These are phyloP conservation scores for Abelmoschus esculentus DNA, from an alignment of 345 rosid genomes.

Conservation along the genomic window DNA sequence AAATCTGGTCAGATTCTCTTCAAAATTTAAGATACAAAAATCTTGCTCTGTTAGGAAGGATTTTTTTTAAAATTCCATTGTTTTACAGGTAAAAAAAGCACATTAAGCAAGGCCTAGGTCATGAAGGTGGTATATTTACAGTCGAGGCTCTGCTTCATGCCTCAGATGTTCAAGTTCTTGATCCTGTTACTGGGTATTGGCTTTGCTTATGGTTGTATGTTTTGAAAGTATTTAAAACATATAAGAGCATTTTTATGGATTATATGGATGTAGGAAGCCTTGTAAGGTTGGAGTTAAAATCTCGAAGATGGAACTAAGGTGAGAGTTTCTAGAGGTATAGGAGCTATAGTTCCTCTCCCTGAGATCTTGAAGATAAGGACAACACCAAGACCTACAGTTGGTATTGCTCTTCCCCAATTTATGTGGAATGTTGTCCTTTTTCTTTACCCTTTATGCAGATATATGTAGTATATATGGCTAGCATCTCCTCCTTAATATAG, in stretches of 20 bases:
- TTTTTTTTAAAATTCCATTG: not conserved
- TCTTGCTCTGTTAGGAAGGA: not conserved
- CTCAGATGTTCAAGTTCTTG: slow-evolving; percentile 91
- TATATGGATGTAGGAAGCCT: slow-evolving; percentile 52
- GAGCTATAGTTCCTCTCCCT: slow-evolving; percentile 88
- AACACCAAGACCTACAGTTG: slow-evolving; percentile 78
- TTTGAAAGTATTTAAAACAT: not conserved
- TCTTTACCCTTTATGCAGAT: not conserved
- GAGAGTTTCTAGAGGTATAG: slow-evolving; percentile 80
- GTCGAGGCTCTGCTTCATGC: slow-evolving; percentile 96
- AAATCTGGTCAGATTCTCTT: slow-evolving; percentile 45
- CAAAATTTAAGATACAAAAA: not conserved
- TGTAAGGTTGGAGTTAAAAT: slow-evolving; percentile 71
- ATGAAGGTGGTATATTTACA: slow-evolving; percentile 93
- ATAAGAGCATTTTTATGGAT: not conserved
- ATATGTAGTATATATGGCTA: not conserved
- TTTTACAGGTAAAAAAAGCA: slow-evolving; percentile 77
- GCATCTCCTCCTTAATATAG: not conserved
- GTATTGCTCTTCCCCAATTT: slow-evolving; percentile 27
- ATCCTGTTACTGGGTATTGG: slow-evolving; percentile 79
- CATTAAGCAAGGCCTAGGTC: slow-evolving; percentile 74
- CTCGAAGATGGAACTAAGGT: slow-evolving; percentile 98
- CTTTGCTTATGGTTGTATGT: not conserved
- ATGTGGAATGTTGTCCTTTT: not conserved
- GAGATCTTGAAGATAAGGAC: slow-evolving; percentile 83